Evolutionary conservation across 129 eudicot species (phyloP).

Genomic region (Flaveria linearis): DNA sequence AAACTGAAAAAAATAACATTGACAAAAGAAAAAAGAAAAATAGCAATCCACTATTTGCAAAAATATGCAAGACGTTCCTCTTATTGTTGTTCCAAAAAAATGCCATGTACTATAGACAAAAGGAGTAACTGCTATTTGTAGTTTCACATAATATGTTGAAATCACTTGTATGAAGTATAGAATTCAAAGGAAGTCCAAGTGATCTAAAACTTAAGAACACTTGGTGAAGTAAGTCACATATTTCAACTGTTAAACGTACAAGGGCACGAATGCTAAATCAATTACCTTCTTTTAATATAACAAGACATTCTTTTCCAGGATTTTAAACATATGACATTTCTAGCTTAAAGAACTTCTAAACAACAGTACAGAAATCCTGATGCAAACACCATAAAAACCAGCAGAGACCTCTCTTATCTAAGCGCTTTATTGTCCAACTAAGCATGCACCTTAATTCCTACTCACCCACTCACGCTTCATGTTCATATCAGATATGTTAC

Average conservation of each 20-base stretch:
- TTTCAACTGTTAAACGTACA: not conserved
- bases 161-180: not conserved
- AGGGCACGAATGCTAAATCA: not conserved
- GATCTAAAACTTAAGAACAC: not conserved
- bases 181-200: not conserved
- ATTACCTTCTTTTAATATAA: no score
- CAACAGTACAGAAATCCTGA: no score
- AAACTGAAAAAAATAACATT: not conserved
- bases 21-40: not conserved
- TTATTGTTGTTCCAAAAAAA: not conserved
- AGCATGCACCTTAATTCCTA: not conserved
- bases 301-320: no score
- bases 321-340: not conserved
- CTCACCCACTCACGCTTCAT: not conserved
- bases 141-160: not conserved
- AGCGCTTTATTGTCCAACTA: not conserved
- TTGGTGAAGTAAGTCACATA: not conserved
- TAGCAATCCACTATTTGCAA: not conserved
- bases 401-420: not conserved
- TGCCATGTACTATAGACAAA: not conserved
- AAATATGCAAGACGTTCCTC: not conserved
- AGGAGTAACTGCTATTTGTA: not conserved
- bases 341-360: not conserved
- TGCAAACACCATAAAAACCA: not conserved
- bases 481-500: not conserved